Evolutionary conservation across 768 basidiomycete genomes (phyloP), one percentile per base, ranked within the genome.

Genomic region (Mycena chlorophos): DNA sequence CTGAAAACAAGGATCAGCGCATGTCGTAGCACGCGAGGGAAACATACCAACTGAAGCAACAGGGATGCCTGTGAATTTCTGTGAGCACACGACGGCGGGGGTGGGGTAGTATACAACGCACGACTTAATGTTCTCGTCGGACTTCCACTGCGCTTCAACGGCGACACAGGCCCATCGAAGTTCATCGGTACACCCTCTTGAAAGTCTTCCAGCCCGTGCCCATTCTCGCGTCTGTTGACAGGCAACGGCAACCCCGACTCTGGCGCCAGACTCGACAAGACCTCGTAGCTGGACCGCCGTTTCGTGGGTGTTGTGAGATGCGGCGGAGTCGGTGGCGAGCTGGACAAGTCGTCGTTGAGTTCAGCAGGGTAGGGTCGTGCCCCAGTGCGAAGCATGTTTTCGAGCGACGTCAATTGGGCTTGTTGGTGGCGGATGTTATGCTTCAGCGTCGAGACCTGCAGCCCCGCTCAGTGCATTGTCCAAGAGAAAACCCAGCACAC

Each of bases 391-490:
- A 92, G 72, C 51, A 81, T 76, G 65, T 76, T 88, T 68, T 92
- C 90, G 50, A 91, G 80, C 34, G 66, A 76, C 62, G 86, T 80
- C 30, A 91, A 69, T 63, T 91, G 88, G 19, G 89, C 89, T 74
- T 91, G 88, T 66, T 92, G 88, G 63, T 91, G 89, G 58, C 90
- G 76, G 63, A 92, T 92, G 66, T 79, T 83, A 68, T 92, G 90
- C 71, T 87, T 91, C 65, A 92, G 73, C 37, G 85, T 86, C 62
- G 88, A 89, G 72, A 92, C 86, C 60, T 62, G 47, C 17, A n/a
- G 14, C 22, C 8, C 16, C 10, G 20, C 31, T 51, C 20, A 55
- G 50, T 29, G 5, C 8, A 10, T 3, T 27, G 13, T 10, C 27
- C 3, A 22, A 12, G 30, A 16, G 27, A 31, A 3, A 28, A 34